Conservation (phyloP, 495 filamentous ascomycete species). For the Parmelia sp. region DNA sequence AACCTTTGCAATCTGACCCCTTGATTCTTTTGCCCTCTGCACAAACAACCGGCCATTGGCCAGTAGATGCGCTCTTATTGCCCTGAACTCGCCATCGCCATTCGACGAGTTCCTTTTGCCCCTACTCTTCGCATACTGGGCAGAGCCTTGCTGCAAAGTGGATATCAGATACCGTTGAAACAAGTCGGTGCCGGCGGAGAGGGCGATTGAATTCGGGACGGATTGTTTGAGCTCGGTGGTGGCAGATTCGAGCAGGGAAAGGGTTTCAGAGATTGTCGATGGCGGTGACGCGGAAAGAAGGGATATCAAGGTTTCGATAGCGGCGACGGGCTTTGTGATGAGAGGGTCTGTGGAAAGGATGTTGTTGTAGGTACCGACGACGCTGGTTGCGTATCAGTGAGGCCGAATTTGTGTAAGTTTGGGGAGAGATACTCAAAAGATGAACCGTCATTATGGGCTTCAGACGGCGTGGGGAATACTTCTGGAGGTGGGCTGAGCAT, state of each 20-base stretch:
- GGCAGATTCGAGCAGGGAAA: slow-evolving; percentile 71
- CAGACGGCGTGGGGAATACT: neutral
- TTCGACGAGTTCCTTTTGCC: slow-evolving; percentile 26
- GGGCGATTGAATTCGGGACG: slow-evolving; percentile 77
- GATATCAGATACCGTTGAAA: slow-evolving; percentile 90
- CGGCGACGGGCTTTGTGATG: slow-evolving; percentile 90
- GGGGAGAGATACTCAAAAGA: slow-evolving; percentile 40
- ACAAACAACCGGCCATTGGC: slow-evolving; percentile 81
- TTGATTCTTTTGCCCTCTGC: slow-evolving; percentile 73
- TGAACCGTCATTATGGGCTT: neutral
- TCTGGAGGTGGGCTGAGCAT: slow-evolving; percentile 21
- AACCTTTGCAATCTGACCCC: slow-evolving; percentile 72
- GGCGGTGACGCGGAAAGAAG: slow-evolving; percentile 69
- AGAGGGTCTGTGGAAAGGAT: slow-evolving; percentile 64
- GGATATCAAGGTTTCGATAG: slow-evolving; percentile 86
- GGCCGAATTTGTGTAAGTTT: neutral
- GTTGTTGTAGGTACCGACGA: slow-evolving; percentile 54
- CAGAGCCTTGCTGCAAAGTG: slow-evolving; percentile 49
- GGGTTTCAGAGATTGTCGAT: slow-evolving; percentile 85
- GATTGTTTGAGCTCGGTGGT: slow-evolving; percentile 65
- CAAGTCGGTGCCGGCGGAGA: slow-evolving; percentile 89
- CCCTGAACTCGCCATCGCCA: slow-evolving; percentile 65
- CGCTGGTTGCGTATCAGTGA: slow-evolving; percentile 33
- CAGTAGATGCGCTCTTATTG: slow-evolving; percentile 73
- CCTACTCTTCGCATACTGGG: slow-evolving; percentile 15